Base-by-base conservation (phyloP, 345 rosid species). In the Linum usitatissimum region DNA sequence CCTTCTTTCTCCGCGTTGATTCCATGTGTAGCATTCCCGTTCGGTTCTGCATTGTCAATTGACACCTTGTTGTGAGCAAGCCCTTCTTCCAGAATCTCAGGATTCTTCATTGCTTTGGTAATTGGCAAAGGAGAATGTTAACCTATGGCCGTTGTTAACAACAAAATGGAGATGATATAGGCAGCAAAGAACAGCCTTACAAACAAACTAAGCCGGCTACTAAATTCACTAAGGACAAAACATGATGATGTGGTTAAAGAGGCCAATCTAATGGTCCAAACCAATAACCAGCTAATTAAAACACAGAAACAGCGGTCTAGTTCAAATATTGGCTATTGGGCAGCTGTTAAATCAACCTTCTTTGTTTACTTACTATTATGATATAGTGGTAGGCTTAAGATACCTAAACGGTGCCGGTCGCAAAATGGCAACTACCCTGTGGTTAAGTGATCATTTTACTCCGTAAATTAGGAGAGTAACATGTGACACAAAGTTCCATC, bases 1-100 rank as follows among this genome's bases (percentile, higher is more conserved):
- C 54, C 55, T 23, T 30, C 71, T 55, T 60, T 66, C 14, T 36
- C 70, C 67, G 28, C 28, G 2, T 2, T 9, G 7, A 61, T 18
- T 66, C 69, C 54, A 28, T 23, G 28, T 23, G 28, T 23, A 23
- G 28, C 63, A 40, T 40, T 28, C 4, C 28, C 6, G 54, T 45
- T 4, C 9, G 23, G 60, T 9, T 40, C 19, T 30, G 48, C 23
- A 3, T 62, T 71, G 18, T 70, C 67, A 60, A 66, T 23, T 3
- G 55, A 63, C 18, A 57, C 53, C 3, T 53, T 20, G 15, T 39
- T 53, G 30, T 61, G 67, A 7, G 59, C 77, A 14, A 73, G 45
- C 53, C 83, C 85, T 75, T 81, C 85, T 76, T 80, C 88, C n/a
- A 77, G 64, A 70, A 55, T 79, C 69, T 64, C 75, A 6, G 79